Evolutionary conservation across 2,329 filamentous ascomycete species (phyloP).

Genomic region (Dactylella cylindrospora): DNA sequence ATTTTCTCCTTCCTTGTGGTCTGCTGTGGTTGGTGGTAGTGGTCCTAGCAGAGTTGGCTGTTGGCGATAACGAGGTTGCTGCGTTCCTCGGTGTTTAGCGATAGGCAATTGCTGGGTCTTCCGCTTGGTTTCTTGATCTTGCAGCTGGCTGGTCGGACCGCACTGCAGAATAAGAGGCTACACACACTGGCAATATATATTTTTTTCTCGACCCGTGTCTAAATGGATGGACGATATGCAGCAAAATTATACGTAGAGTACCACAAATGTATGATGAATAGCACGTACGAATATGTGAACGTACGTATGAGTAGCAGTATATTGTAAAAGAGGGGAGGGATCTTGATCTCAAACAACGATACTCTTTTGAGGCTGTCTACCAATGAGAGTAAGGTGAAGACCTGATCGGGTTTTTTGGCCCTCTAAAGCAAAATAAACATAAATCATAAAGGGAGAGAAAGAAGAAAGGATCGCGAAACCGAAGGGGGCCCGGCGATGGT

Average conservation of each 20-base stretch:
- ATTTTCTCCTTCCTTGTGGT: too few species aligned
- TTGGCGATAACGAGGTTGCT: constrained; percentile 26
- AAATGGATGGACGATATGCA: neutral
- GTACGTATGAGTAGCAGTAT: neutral
- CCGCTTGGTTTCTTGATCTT: constrained; percentile 14
- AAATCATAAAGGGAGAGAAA: constrained; percentile 3
- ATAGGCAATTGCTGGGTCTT: constrained; percentile 37
- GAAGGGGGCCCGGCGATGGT: constrained; percentile 21
- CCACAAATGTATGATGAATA: neutral
- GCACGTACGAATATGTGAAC: neutral
- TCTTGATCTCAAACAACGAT: neutral
- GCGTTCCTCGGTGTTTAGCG: constrained; percentile 36
- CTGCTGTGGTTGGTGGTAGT: too few species aligned
- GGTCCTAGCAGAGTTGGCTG: neutral
- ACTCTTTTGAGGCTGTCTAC: neutral
- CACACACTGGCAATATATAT: constrained; percentile 14
- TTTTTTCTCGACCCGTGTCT: constrained; percentile 7
- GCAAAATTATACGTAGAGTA: neutral
- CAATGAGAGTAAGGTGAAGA: constrained; percentile 14
- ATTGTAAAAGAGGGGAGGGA: neutral
- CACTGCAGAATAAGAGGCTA: too few species aligned
- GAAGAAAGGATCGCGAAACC: constrained; percentile 21
- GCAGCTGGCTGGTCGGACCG: constrained; percentile 24
- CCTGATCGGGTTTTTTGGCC: constrained; percentile 5
- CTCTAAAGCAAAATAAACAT: constrained; percentile 18